phyloP scores from a whole-genome alignment of 2,329 filamentous ascomycete genomes.

The Ophiostoma triangulosporum region DNA sequence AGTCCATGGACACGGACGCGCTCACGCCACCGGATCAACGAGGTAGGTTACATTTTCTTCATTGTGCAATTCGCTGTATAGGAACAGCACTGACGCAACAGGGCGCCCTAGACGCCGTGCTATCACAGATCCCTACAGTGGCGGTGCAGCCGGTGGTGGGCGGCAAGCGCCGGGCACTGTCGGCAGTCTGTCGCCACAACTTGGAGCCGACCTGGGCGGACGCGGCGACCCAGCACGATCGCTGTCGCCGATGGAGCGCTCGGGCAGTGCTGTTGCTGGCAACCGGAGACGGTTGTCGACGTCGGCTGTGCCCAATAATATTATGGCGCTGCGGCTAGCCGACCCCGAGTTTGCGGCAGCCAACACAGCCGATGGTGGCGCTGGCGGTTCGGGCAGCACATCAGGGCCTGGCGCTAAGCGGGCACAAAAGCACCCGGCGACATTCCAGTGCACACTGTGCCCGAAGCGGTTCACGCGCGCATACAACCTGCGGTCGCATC shows the following conservation, averaged over 20 bases:
- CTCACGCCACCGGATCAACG: slow-evolving; percentile 62
- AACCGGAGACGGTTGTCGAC: slow-evolving; percentile 47
- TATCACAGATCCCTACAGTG: slow-evolving; percentile 47
- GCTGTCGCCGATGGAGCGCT: slow-evolving; percentile 45
- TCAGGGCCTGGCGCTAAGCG: slow-evolving; percentile 53
- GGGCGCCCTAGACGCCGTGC: slow-evolving; percentile 40
- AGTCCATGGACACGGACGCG: slow-evolving; percentile 59
- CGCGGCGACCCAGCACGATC: slow-evolving; percentile 39
- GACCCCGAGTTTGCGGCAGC: slow-evolving; percentile 76
- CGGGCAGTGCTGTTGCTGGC: slow-evolving; percentile 32
- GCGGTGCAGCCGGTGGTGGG: slow-evolving; percentile 25
- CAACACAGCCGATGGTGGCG: slow-evolving; percentile 35
- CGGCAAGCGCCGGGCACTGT: slow-evolving; percentile 24
- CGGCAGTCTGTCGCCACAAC: slow-evolving; percentile 34
- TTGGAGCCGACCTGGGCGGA: slow-evolving; percentile 22
- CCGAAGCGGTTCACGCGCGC: slow-evolving; percentile 93
- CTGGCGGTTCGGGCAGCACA: slow-evolving; percentile 38
- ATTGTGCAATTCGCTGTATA: not conserved
- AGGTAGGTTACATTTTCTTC: slow-evolving; percentile 28
- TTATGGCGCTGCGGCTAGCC: slow-evolving; percentile 76
- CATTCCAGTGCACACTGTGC: slow-evolving; percentile 86
- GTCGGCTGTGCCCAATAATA: slow-evolving; percentile 47
- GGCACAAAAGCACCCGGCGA: slow-evolving; percentile 95
- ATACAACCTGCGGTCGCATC: slow-evolving; percentile 89
- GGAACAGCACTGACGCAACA: slow-evolving; percentile 15